phyloP scores from a whole-genome alignment of 2,329 filamentous ascomycete genomes.

The Penicillium sclerotigenum region DNA sequence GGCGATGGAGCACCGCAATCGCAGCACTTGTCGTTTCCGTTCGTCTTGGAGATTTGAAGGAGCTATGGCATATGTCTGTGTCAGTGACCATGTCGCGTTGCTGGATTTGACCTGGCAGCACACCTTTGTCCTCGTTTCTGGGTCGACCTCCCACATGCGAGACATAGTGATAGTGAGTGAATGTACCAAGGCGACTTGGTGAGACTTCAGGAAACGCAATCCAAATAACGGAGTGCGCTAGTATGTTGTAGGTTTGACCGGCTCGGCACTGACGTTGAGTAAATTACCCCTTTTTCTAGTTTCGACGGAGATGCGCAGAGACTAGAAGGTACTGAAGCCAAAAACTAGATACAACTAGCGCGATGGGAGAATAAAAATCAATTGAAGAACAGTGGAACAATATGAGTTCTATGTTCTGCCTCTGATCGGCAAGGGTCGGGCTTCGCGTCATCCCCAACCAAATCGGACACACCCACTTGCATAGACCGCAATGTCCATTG shows the following conservation, averaged over 20 bases:
- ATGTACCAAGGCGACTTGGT: conserved; percentile 5
- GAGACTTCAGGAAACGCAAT: not conserved
- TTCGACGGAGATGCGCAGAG: not conserved
- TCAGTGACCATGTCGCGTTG: conserved; percentile 9
- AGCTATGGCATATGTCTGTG: conserved; percentile 55
- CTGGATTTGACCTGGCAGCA: not conserved
- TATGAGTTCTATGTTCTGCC: conserved; percentile 13
- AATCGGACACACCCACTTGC: not conserved
- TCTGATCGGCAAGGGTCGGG: conserved; percentile 25
- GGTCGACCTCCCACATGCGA: conserved; percentile 99
- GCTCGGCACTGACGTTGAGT: not conserved
- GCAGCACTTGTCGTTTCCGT: conserved; percentile 85
- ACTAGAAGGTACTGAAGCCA: not conserved
- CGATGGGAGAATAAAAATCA: not conserved
- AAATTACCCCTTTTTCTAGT: not conserved
- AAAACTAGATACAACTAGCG: not conserved
- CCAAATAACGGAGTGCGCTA: conserved; percentile 12
- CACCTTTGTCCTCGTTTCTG: conserved; percentile 94
- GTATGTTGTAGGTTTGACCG: conserved; percentile 1
- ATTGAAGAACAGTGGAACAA: not conserved
- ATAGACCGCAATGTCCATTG: not conserved
- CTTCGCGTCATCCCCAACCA: conserved; percentile 18
- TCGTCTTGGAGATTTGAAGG: conserved; percentile 83
- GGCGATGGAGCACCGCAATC: conserved; percentile 94
- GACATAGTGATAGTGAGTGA: conserved; percentile 39